Evolutionary conservation across 2,329 filamentous ascomycete species (phyloP).

Genomic region (Monascus ruber): DNA sequence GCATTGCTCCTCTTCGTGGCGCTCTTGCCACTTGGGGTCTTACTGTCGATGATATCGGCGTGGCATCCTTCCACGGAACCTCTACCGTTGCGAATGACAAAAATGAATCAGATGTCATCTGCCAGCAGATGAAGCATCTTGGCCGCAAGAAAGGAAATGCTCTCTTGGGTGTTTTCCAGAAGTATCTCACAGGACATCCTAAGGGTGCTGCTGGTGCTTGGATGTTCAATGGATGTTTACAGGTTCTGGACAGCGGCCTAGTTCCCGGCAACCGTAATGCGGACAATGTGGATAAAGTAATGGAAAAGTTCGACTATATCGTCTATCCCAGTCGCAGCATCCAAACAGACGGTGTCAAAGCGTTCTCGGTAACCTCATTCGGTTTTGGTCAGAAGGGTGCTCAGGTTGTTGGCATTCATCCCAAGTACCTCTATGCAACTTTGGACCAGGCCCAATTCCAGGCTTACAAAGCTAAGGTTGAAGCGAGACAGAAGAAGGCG

Average conservation of each 20-base stretch:
- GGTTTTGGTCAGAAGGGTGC: constrained; percentile 99
- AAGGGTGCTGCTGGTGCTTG: constrained; percentile 98
- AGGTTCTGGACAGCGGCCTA: constrained; percentile 85
- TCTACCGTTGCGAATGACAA: constrained; percentile 99
- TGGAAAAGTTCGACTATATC: constrained; percentile 97
- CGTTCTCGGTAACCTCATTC: constrained; percentile 97
- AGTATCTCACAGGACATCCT: constrained; percentile 95
- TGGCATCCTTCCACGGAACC: constrained; percentile 97
- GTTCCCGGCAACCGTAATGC: constrained; percentile 97
- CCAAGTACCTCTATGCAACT: constrained; percentile 90
- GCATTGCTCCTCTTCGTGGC: constrained; percentile 89
- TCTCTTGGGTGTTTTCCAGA: constrained; percentile 95
- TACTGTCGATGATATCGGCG: constrained; percentile 86
- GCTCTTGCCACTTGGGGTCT: constrained; percentile 96
- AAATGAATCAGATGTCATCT: constrained; percentile 97
- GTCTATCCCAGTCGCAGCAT: constrained; percentile 92
- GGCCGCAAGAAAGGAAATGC: constrained; percentile 95
- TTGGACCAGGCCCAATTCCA: constrained; percentile 76
- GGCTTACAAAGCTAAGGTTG: constrained; percentile 77
- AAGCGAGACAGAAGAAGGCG: constrained; percentile 91
- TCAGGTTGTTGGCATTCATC: constrained; percentile 92
- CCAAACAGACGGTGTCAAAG: constrained; percentile 96
- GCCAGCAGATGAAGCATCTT: constrained; percentile 88
- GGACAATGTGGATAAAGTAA: constrained; percentile 89
- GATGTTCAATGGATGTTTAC: constrained; percentile 98